Conservation (phyloP, 2,329 filamentous ascomycete genomes). For the Colletotrichum tropicicola region DNA sequence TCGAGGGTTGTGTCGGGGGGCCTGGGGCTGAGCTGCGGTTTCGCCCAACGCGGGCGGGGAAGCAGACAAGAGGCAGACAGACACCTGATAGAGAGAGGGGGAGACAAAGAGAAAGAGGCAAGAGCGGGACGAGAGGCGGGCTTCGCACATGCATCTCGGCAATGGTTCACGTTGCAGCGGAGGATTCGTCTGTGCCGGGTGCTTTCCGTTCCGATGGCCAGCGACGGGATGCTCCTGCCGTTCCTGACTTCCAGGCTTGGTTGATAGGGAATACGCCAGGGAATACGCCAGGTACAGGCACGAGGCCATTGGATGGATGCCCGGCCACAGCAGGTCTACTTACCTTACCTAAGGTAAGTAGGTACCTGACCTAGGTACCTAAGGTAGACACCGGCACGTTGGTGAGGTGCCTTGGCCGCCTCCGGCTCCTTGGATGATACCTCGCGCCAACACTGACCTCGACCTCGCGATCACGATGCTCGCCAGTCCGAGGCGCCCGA, state of each 20-base stretch:
- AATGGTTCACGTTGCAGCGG: slow-evolving; percentile 1
- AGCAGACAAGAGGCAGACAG: not conserved
- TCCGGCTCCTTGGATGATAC: not conserved
- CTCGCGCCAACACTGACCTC: not conserved
- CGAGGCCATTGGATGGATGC: no score
- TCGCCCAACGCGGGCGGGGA: slow-evolving; percentile 9
- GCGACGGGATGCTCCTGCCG: no score
- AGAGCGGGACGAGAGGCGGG: not conserved
- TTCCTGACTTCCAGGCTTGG: no score
- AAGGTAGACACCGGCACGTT: no score
- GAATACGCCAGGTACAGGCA: no score
- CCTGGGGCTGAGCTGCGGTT: not conserved
- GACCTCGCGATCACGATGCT: not conserved
- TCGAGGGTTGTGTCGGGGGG: not conserved
- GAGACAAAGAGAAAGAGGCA: no score
- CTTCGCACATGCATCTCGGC: slow-evolving; percentile 4
- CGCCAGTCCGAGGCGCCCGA: no score
- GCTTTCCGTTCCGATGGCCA: not conserved
- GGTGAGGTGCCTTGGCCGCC: not conserved
- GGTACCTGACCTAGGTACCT: no score
- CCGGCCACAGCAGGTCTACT: no score
- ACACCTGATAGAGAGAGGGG: no score
- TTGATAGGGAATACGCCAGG: no score
- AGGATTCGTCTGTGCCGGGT: slow-evolving; percentile 2
- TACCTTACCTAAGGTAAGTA: no score